phyloP scores from a whole-genome alignment of 2,329 filamentous ascomycete genomes.

The Sporothrix brunneoviolacea region DNA sequence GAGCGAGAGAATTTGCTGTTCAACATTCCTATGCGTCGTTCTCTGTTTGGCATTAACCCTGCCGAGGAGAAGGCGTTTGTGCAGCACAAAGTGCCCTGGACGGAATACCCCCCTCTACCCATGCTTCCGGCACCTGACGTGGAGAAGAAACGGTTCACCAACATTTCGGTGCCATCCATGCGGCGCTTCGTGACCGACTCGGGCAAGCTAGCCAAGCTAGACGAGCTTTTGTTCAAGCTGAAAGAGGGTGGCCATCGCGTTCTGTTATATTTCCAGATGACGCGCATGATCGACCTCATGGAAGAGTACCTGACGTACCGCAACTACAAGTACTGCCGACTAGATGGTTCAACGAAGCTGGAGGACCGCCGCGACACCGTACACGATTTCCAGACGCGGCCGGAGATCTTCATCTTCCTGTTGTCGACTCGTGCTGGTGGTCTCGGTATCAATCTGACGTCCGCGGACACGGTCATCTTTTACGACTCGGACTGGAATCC shows the following conservation, averaged over 20 bases:
- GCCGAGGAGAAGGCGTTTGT: slow-evolving; percentile 68
- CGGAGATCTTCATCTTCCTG: slow-evolving; percentile 95
- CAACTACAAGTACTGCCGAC: slow-evolving; percentile 96
- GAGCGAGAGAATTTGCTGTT: slow-evolving; percentile 74
- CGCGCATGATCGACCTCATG: slow-evolving; percentile 98
- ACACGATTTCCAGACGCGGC: slow-evolving; percentile 87
- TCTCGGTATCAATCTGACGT: slow-evolving; percentile 94
- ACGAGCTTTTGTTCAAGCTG: slow-evolving; percentile 77
- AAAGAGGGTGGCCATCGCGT: slow-evolving; percentile 92
- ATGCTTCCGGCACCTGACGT: slow-evolving; percentile 74
- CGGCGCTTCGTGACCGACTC: slow-evolving; percentile 95
- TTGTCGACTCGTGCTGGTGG: slow-evolving; percentile 94
- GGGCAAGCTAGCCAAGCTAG: slow-evolving; percentile 88
- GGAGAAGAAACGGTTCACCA: slow-evolving; percentile 76
- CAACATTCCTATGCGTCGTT: slow-evolving; percentile 67
- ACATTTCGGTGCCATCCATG: slow-evolving; percentile 93
- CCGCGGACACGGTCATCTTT: slow-evolving; percentile 97
- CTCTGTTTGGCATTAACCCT: slow-evolving; percentile 60
- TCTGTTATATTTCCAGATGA: slow-evolving; percentile 99
- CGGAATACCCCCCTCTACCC: slow-evolving; percentile 54
- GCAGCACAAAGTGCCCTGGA: slow-evolving; percentile 61
- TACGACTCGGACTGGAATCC: slow-evolving; percentile 99
- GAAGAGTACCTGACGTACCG: slow-evolving; percentile 98
- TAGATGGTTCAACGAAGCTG: slow-evolving; percentile 94
- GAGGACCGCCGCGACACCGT: slow-evolving; percentile 96